These are phyloP conservation scores for Westerdykella sp. DNA, from an alignment of 2,329 filamentous ascomycete genomes.

Conservation along the genomic window DNA sequence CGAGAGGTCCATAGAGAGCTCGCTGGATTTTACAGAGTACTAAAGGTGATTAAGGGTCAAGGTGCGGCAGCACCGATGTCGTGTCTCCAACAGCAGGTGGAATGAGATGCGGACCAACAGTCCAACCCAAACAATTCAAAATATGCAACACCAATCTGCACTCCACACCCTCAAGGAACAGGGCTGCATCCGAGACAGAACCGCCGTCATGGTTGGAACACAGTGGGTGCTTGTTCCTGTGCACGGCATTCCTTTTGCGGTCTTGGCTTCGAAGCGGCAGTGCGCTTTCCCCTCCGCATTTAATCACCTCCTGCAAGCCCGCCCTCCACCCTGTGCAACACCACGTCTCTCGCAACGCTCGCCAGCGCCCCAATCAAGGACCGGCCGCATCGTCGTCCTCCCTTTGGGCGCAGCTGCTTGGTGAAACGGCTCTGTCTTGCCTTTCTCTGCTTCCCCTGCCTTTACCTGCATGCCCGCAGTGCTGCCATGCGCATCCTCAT, in stretches of 20 bases:
- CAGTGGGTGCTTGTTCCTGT: conserved; percentile 9
- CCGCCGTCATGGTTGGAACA: background rate
- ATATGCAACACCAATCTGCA: too few species aligned
- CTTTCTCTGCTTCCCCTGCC: conserved; percentile 13
- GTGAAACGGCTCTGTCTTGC: conserved; percentile 15
- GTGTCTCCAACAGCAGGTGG: too few species aligned
- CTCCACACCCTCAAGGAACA: conserved; percentile 1
- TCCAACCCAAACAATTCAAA: too few species aligned
- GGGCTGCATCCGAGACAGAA: background rate
- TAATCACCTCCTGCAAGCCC: background rate
- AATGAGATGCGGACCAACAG: too few species aligned
- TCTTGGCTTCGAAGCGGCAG: conserved; percentile 3
- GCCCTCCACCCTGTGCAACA: conserved; percentile 8
- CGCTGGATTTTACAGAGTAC: background rate
- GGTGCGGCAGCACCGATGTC: too few species aligned
- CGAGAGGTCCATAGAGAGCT: conserved; percentile 1
- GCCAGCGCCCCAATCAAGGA: conserved; percentile 9
- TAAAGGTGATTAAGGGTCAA: too few species aligned
- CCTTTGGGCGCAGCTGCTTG: conserved; percentile 7
- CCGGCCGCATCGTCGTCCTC: conserved; percentile 9
- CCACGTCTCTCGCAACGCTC: conserved; percentile 4
- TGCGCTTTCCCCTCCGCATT: background rate
- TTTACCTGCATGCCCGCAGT: too few species aligned
- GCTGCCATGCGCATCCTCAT: conserved; percentile 23
- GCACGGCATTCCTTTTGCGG: conserved; percentile 9